Evolutionary conservation across 225 moss, liverwort and hornwort genomes (phyloP).

Genomic region (Thuidium tamariscinum): DNA sequence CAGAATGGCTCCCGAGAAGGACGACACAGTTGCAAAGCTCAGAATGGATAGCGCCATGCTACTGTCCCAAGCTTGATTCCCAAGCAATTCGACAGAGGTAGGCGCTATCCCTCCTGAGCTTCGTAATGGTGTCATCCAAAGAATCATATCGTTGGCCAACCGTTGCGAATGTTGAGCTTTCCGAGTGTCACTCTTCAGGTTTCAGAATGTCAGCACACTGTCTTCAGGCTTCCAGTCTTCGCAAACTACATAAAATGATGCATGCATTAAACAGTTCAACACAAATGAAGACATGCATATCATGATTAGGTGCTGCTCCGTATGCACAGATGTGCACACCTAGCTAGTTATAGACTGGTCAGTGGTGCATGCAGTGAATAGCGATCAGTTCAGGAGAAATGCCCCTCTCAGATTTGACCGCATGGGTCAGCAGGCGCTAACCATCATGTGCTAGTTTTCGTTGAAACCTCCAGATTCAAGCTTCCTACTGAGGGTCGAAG

Average conservation of each 20-base stretch:
- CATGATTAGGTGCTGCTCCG: background rate
- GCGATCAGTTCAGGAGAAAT: background rate
- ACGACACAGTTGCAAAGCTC: slow-evolving; percentile 45
- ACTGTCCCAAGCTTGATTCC: background rate
- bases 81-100: background rate
- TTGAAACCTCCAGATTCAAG: background rate
- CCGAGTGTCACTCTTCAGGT: background rate
- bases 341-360: background rate
- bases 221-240: background rate
- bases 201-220: background rate
- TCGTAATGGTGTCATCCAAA: slow-evolving; percentile 27
- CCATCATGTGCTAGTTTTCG: background rate
- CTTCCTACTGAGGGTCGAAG: background rate
- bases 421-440: background rate
- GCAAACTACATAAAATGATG: background rate
- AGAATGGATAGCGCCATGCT: slow-evolving; percentile 44
- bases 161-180: background rate
- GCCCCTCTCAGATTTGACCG: background rate
- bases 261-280: background rate
- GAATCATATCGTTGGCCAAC: background rate
- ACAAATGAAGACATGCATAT: background rate
- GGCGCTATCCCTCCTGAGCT: slow-evolving; percentile 63
- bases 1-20: background rate
- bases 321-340: background rate
- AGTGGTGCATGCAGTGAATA: background rate